Evolutionary conservation across 192 early-diverging fungal genomes (phyloP), one percentile per base, ranked within the genome.

Genomic region (Gigaspora rosea): DNA sequence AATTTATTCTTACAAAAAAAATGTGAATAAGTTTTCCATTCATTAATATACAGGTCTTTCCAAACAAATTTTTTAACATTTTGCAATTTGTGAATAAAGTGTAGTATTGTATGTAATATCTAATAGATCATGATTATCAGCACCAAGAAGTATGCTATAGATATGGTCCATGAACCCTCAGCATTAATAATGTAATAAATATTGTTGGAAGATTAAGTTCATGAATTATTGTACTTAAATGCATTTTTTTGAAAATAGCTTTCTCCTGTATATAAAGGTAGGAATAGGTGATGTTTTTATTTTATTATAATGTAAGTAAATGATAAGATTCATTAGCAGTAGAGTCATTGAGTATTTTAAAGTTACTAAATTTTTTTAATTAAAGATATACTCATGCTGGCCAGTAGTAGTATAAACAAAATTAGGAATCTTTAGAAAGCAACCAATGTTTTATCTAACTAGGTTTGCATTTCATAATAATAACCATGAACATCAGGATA

Each of bases 171-270:
- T 33, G 1, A 36, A 4, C 4, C 32, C 54, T 71, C 27, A 32
- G 69, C 27, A 71, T 71, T 36, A 32, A 32, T 32, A 71, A 20
- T 13, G 22, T 71, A 32, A 71, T 71, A 52, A 71, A 71, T 52
- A 71, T 32, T 9, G 47, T 69, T 27, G 11, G 54, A 27, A 27
- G 1, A 27, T 27, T 27, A 2, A 57, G 36, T 36, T n/a, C 49
- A 8, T 0, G n/a, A 22, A 71, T 22, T 32, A 71, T 52, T 5
- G 20, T 71, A 35, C 56, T 71, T 56, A 71, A 56, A 71, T 71
- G 70, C 33, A 57, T 71, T 71, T 71, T 20, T 46, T 54, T 36
- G 0, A 52, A 71, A 71, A 36, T 52, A 52, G 7, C 16, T 41
- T 54, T 71, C 22, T 27, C 69, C 49, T 13, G 50, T 71, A 35